A percentile compares a stretch with the other conserved stretches of the same genome.
Evolutionary conservation across 495 filamentous ascomycete species (phyloP).

Genomic region (Halenospora varia): DNA sequence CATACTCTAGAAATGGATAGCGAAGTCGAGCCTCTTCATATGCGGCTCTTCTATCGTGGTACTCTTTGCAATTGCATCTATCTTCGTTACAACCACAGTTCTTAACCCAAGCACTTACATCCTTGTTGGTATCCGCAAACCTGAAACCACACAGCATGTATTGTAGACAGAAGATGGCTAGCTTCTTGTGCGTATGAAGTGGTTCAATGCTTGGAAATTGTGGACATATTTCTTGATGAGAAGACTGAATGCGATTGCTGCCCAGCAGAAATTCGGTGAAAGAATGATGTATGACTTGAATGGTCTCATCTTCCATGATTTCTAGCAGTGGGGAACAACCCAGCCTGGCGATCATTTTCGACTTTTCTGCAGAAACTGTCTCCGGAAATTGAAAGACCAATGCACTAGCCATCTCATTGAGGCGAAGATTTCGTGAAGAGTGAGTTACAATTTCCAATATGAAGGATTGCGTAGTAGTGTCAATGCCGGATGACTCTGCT

Average conservation of each 20-base stretch:
- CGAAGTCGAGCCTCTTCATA: slow-evolving; percentile 3
- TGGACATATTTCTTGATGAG: neutral
- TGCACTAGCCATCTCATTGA: slow-evolving; percentile 41
- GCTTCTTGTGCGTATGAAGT: neutral
- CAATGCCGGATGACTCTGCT: neutral
- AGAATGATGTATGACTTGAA: slow-evolving; percentile 50
- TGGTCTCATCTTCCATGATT: slow-evolving; percentile 43
- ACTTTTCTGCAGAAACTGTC: neutral
- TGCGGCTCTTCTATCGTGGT: neutral
- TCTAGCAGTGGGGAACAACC: slow-evolving; percentile 47
- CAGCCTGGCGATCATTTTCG: slow-evolving; percentile 19
- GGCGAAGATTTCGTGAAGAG: slow-evolving; percentile 43
- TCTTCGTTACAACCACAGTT: neutral
- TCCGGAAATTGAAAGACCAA: slow-evolving; percentile 7
- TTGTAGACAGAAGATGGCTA: slow-evolving; percentile 1
- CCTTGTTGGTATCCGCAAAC: neutral
- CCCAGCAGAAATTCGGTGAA: slow-evolving; percentile 44
- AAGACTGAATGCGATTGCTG: neutral
- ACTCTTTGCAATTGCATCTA: neutral
- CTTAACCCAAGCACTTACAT: neutral
- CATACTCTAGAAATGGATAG: slow-evolving; percentile 31
- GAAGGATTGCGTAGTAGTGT: slow-evolving; percentile 3
- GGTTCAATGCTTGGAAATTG: slow-evolving; percentile 10
- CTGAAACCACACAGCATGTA: slow-evolving; percentile 1
- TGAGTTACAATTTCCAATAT: slow-evolving; percentile 33